These are phyloP conservation scores for Komagataella populi DNA, from an alignment of 805 yeast species.

Conservation along the genomic window DNA sequence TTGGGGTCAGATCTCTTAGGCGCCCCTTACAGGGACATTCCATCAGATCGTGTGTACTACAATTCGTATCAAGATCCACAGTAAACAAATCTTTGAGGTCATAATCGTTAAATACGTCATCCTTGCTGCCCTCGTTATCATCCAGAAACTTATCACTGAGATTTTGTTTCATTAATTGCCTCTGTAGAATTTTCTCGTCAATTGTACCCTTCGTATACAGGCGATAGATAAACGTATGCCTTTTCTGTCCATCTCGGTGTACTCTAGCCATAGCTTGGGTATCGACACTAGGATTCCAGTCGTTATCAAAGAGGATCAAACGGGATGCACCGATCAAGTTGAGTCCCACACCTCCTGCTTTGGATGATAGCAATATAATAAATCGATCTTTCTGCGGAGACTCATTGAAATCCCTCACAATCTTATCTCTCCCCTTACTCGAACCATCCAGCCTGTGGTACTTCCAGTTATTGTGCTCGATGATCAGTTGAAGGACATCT, in stretches of 20 bases:
- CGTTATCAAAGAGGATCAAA: conserved; percentile 76
- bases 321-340: conserved; percentile 87
- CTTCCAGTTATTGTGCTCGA: conserved; percentile 33
- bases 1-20: conserved; percentile 5
- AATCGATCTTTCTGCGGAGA: conserved; percentile 24
- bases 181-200: conserved; percentile 87
- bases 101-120: conserved; percentile 51
- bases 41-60: conserved; percentile 66
- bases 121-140: conserved; percentile 26
- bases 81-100: conserved; percentile 72
- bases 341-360: conserved; percentile 89
- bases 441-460: conserved; percentile 73
- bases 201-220: conserved; percentile 78
- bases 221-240: conserved; percentile 70
- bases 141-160: conserved; percentile 61
- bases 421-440: conserved; percentile 48
- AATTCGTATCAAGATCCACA: conserved; percentile 26
- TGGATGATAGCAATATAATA: conserved; percentile 71
- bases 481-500: conserved; percentile 52
- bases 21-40: conserved; percentile 38
- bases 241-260: conserved; percentile 85
- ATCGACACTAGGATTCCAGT: conserved; percentile 94
- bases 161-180: conserved; percentile 77
- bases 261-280: conserved; percentile 92
- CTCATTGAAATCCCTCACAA: conserved; percentile 60